phyloP scores from a whole-genome alignment of 345 rosid species.

The Populus tremula region DNA sequence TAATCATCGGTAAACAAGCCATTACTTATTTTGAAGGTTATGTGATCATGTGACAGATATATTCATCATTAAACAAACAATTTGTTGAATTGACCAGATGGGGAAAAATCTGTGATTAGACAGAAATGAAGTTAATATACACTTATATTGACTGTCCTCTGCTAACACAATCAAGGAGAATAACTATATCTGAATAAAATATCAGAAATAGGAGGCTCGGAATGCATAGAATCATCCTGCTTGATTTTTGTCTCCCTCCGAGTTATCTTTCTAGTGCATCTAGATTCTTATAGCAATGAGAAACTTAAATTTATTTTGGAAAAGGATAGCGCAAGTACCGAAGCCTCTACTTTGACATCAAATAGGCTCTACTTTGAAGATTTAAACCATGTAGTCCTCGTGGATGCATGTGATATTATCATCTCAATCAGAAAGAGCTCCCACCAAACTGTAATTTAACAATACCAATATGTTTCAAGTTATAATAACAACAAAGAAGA shows the following conservation, averaged over 20 bases:
- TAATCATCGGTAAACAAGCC: not conserved
- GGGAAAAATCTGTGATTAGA: not conserved
- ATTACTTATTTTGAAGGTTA: not conserved
- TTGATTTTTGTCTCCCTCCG: not conserved
- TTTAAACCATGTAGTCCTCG: conserved; percentile 12
- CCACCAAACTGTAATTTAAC: not conserved
- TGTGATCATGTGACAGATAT: not conserved
- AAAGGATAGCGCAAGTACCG: not conserved
- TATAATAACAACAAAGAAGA: not conserved
- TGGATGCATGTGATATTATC: conserved; percentile 23
- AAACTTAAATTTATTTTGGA: not conserved
- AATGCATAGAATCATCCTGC: not conserved
- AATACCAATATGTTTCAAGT: not conserved
- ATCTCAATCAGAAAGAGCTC: not conserved
- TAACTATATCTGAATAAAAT: not conserved
- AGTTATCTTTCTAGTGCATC: not conserved
- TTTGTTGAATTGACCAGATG: not conserved
- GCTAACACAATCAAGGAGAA: not conserved
- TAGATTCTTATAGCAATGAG: not conserved
- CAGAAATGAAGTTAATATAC: not conserved
- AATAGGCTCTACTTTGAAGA: not conserved
- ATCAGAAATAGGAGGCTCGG: not conserved
- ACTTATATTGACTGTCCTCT: not conserved
- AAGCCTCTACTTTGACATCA: no score
- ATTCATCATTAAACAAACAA: not conserved